Percentiles rank a stretch among this genome's conserved stretches.
phyloP scores from a whole-genome alignment of 2,329 filamentous ascomycete genomes.

The Domatiomyces catenatus region DNA sequence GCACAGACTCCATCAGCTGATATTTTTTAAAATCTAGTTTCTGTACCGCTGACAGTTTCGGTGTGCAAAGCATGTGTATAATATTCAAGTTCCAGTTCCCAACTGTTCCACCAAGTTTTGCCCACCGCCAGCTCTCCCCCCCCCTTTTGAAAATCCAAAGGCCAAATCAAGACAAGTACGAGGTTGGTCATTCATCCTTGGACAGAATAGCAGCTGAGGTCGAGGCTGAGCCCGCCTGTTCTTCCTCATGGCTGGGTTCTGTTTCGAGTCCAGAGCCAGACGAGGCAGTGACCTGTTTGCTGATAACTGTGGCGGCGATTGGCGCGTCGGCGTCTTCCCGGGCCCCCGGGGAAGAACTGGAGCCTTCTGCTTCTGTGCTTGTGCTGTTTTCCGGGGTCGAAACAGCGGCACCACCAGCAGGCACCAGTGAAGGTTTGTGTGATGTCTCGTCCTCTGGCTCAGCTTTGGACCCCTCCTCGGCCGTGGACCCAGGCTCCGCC shows the following conservation, averaged over 20 bases:
- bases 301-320: constrained; percentile 12
- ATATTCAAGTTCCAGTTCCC: background rate
- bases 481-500: no score
- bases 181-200: background rate
- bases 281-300: constrained; percentile 11
- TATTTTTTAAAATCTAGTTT: background rate
- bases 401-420: background rate
- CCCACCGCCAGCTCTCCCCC: background rate
- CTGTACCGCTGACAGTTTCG: background rate
- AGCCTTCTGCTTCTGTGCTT: constrained; percentile 4
- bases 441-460: background rate
- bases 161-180: background rate
- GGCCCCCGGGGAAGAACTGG: constrained; percentile 2
- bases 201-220: background rate
- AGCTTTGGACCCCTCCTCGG: background rate
- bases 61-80: background rate
- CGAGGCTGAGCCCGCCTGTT: background rate
- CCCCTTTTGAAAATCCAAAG: background rate
- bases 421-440: background rate
- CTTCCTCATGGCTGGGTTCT: background rate
- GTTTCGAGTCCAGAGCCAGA: background rate
- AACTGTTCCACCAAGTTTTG: background rate
- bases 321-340: constrained; percentile 8
- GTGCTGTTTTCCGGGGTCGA: background rate
- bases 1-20: no score